A percentile compares a stretch with the other conserved stretches of the same genome.
Conservation (phyloP, 805 yeast species). For the Barnettozyma vustinii region DNA sequence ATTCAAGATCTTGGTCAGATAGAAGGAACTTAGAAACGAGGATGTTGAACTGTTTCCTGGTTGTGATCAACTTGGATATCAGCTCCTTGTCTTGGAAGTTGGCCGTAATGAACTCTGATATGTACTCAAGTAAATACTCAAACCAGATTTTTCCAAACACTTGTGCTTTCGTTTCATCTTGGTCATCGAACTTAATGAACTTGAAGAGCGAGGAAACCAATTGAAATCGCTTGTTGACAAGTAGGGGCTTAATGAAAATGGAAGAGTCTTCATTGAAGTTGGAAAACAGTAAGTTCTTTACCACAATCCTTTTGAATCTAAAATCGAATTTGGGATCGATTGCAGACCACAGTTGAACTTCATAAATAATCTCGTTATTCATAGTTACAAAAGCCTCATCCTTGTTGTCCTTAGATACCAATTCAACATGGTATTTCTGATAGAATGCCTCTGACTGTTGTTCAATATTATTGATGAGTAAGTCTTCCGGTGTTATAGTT, state of each 20-base stretch:
- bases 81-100: conserved; percentile 8
- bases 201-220: conserved; percentile 9
- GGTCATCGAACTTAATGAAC: conserved; percentile 9
- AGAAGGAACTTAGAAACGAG: conserved; percentile 10
- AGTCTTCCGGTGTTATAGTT: not conserved
- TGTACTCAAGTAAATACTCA: conserved; percentile 11
- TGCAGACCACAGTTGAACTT: conserved; percentile 14
- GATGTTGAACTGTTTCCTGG: conserved; percentile 14
- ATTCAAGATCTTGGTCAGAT: conserved; percentile 12
- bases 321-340: not conserved
- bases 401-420: not conserved
- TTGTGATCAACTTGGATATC: conserved; percentile 11
- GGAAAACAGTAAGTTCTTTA: conserved; percentile 8
- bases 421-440: conserved; percentile 3
- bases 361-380: conserved; percentile 8
- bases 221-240: conserved; percentile 7
- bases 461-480: not conserved
- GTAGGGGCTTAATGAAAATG: conserved; percentile 10
- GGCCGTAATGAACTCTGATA: conserved; percentile 4
- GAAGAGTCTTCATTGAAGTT: conserved; percentile 6
- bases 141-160: conserved; percentile 11
- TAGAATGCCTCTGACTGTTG: conserved; percentile 3
- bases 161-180: not conserved
- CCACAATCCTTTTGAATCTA: not conserved
- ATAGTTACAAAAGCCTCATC: conserved; percentile 3